Percentiles rank a stretch among this genome's conserved stretches.
phyloP scores from a whole-genome alignment of 768 basidiomycete species.

The Leccinum variicolor region DNA sequence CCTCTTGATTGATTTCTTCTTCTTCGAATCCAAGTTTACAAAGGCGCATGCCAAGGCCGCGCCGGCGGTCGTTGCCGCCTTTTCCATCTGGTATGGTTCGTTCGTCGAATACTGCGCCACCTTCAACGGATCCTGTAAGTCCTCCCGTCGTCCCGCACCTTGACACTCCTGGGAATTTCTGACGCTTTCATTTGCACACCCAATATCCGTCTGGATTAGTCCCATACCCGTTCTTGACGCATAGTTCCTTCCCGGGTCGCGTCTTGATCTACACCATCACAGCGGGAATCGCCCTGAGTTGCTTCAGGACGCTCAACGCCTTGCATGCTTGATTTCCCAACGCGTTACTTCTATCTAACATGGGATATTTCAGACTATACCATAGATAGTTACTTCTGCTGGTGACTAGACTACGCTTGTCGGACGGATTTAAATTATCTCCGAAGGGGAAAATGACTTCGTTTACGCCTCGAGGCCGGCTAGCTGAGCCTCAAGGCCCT shows the following conservation, averaged over 20 bases:
- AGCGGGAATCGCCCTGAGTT: constrained; percentile 47
- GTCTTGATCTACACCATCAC: constrained; percentile 57
- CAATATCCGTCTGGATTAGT: constrained; percentile 37
- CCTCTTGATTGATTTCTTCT: constrained; percentile 64
- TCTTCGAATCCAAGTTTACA: constrained; percentile 58
- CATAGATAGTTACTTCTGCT: background rate
- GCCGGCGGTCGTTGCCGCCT: constrained; percentile 17
- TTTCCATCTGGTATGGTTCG: constrained; percentile 47
- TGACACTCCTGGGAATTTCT: background rate
- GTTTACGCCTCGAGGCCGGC: background rate
- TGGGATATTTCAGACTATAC: background rate
- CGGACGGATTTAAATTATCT: background rate
- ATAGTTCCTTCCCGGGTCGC: constrained; percentile 50
- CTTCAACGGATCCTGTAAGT: constrained; percentile 61
- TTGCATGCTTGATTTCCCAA: constrained; percentile 40
- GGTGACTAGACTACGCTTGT: background rate
- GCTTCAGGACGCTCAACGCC: constrained; percentile 58
- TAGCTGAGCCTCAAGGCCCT: background rate
- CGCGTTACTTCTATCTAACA: background rate
- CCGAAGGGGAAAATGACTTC: background rate
- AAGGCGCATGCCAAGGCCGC: constrained; percentile 9
- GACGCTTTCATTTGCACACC: background rate
- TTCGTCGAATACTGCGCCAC: constrained; percentile 69
- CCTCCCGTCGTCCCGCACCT: background rate
- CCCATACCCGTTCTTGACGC: constrained; percentile 81